A percentile compares a stretch with the other conserved stretches of the same genome.
Evolutionary conservation across 2,329 filamentous ascomycete genomes (phyloP).

Genomic region (Trichoderma aggressivum): DNA sequence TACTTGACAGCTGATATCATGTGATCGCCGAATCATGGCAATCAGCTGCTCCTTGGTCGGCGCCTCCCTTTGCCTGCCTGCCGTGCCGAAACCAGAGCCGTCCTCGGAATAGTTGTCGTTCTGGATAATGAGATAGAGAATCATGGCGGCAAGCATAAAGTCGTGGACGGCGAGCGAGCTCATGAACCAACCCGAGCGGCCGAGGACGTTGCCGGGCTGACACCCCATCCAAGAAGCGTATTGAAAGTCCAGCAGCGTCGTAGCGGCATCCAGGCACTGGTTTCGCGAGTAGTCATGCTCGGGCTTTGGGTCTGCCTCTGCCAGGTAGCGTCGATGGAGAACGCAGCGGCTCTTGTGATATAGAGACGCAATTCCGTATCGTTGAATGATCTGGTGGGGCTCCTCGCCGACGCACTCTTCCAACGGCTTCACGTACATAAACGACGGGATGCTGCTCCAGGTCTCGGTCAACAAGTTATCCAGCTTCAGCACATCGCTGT

Average conservation of each 20-base stretch:
- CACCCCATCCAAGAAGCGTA: conserved; percentile 45
- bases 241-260: conserved; percentile 48
- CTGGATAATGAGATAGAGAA: conserved; percentile 53
- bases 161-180: conserved; percentile 57
- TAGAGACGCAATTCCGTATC: conserved; percentile 50
- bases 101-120: conserved; percentile 40
- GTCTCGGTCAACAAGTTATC: conserved; percentile 45
- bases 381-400: conserved; percentile 47
- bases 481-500: conserved; percentile 48
- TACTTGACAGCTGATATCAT: conserved; percentile 44
- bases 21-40: conserved; percentile 40
- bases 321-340: conserved; percentile 52
- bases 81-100: conserved; percentile 35
- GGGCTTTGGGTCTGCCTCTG: conserved; percentile 38
- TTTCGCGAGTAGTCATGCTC: conserved; percentile 53
- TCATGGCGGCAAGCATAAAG: conserved; percentile 59
- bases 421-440: conserved; percentile 48
- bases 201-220: conserved; percentile 52
- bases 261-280: conserved; percentile 48
- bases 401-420: conserved; percentile 48
- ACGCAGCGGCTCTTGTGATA: conserved; percentile 56
- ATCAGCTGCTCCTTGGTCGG: conserved; percentile 40
- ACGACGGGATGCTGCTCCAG: conserved; percentile 45
- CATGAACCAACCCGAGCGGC: conserved; percentile 54
- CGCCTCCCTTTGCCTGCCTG: conserved; percentile 30